Percentiles rank a stretch among this genome's conserved stretches.
Evolutionary conservation across 2,329 filamentous ascomycete species (phyloP).

Genomic region (Fusarium protoensiforme): DNA sequence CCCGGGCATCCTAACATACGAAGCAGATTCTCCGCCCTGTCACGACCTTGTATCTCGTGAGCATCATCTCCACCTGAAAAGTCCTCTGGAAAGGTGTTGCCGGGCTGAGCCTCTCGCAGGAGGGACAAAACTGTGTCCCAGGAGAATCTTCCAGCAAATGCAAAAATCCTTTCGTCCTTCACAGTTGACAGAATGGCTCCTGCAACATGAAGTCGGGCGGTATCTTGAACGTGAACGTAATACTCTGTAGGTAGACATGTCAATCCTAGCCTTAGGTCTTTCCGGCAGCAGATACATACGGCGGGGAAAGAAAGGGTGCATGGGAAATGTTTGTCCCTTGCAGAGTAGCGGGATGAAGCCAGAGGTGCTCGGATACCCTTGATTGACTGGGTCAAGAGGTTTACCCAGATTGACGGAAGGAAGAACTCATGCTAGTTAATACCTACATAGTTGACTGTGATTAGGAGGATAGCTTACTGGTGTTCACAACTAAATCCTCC

Average conservation of each 20-base stretch:
- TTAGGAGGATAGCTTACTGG: background rate
- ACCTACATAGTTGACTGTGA: background rate
- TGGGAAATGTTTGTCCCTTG: conserved; percentile 15
- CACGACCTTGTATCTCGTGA: background rate
- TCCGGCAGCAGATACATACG: background rate
- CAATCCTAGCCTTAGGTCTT: background rate
- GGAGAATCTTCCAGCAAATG: background rate
- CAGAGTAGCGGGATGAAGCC: conserved; percentile 29
- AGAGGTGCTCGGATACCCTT: conserved; percentile 34
- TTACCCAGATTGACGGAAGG: conserved; percentile 39
- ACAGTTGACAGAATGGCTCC: background rate
- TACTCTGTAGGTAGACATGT: background rate
- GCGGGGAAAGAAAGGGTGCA: background rate
- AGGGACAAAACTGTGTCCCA: background rate
- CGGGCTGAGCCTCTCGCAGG: background rate
- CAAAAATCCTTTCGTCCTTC: background rate
- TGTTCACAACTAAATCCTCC: conserved; percentile 35
- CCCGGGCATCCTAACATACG: background rate
- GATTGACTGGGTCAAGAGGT: conserved; percentile 26
- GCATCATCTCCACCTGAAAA: conserved; percentile 2
- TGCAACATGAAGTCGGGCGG: conserved; percentile 1
- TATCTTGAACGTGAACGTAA: conserved; percentile 8
- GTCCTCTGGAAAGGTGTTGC: background rate
- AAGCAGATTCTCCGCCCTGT: background rate
- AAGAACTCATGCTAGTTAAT: conserved; percentile 24